phyloP scores from a whole-genome alignment of 768 basidiomycete genomes.

The Termitomyces bulborhizus region DNA sequence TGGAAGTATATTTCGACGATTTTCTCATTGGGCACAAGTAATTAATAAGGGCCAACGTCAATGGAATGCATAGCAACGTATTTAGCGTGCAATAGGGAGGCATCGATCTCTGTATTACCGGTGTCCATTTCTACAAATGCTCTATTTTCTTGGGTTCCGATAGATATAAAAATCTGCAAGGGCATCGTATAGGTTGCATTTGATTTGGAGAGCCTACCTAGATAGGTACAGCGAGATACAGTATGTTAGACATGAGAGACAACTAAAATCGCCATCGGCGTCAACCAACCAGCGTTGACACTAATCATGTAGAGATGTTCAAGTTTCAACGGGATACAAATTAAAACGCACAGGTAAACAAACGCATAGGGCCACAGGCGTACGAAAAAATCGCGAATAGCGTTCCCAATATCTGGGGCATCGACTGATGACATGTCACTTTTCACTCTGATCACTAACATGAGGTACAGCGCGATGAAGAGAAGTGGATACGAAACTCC shows the following conservation, averaged over 20 bases:
- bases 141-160: not conserved
- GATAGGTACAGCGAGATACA: not conserved
- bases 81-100: not conserved
- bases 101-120: not conserved
- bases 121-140: no score
- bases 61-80: slow-evolving; percentile 1
- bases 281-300: not conserved
- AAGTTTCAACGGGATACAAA: slow-evolving; percentile 6
- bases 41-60: not conserved
- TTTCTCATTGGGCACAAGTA: slow-evolving; percentile 4
- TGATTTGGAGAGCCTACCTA: not conserved
- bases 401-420: slow-evolving; percentile 43
- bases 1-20: slow-evolving; percentile 10
- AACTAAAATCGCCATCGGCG: no score
- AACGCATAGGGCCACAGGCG: slow-evolving; percentile 66
- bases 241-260: no score
- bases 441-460: slow-evolving; percentile 26
- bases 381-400: slow-evolving; percentile 85
- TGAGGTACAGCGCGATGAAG: slow-evolving; percentile 83
- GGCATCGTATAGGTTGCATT: not conserved
- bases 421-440: slow-evolving; percentile 26
- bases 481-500: slow-evolving; percentile 79
- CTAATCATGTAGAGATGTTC: not conserved
- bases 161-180: not conserved
- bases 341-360: slow-evolving; percentile 31